A percentile compares a stretch with the other conserved stretches of the same genome.
Conservation (phyloP, 768 basidiomycete genomes). For the Lactarius quietus region DNA sequence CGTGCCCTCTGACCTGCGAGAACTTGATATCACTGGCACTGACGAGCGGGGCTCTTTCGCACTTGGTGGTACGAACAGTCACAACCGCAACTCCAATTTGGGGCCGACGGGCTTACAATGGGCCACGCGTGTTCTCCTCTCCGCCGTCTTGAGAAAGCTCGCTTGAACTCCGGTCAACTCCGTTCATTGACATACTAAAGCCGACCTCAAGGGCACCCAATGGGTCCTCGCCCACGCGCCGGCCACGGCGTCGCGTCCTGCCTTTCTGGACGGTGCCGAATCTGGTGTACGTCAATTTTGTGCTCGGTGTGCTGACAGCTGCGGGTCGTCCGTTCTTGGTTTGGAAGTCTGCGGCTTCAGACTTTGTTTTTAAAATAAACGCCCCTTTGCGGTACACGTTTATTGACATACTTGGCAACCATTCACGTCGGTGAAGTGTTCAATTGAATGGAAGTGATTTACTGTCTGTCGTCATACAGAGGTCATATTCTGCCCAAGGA, state of each 20-base stretch:
- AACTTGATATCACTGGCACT: too few species aligned
- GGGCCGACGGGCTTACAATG: slow-evolving; percentile 62
- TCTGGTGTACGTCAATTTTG: slow-evolving; percentile 43
- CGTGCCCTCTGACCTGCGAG: too few species aligned
- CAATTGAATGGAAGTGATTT: too few species aligned
- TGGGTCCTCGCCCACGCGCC: slow-evolving; percentile 60
- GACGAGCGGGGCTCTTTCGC: too few species aligned
- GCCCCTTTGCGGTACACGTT: slow-evolving; percentile 40
- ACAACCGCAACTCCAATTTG: slow-evolving; percentile 48
- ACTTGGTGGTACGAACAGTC: slow-evolving; percentile 41
- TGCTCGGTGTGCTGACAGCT: slow-evolving; percentile 38
- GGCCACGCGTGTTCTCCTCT: slow-evolving; percentile 31
- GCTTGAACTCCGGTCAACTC: slow-evolving; percentile 43
- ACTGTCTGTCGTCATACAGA: too few species aligned
- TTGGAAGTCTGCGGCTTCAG: neutral
- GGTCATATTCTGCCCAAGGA: too few species aligned
- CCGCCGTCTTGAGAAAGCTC: neutral
- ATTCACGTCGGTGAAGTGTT: slow-evolving; percentile 6
- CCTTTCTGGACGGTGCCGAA: slow-evolving; percentile 67
- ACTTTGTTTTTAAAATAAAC: too few species aligned
- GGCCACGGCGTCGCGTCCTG: slow-evolving; percentile 47
- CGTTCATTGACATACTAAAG: slow-evolving; percentile 71
- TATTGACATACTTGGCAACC: slow-evolving; percentile 42
- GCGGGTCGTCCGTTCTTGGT: slow-evolving; percentile 28
- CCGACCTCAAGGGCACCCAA: slow-evolving; percentile 69